Evolutionary conservation across 2,329 filamentous ascomycete genomes (phyloP).

Genomic region (Colletotrichum sp.): DNA sequence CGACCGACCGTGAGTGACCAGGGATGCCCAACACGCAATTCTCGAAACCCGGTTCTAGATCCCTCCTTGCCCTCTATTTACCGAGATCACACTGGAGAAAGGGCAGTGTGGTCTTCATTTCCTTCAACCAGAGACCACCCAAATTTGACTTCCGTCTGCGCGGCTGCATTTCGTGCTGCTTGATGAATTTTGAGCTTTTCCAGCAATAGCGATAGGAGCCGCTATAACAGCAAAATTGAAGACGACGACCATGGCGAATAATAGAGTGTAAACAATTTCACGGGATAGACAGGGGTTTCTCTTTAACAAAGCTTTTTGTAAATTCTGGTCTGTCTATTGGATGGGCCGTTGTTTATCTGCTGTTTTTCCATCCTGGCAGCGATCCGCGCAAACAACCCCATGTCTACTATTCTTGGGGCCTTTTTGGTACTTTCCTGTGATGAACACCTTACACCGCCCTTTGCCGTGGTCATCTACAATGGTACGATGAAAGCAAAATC

Average conservation of each 20-base stretch:
- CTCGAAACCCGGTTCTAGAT: neutral
- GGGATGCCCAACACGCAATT: neutral
- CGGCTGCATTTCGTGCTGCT: neutral
- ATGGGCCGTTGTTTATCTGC: neutral
- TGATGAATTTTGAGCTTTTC: neutral
- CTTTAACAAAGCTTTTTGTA: neutral
- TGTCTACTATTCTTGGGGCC: neutral
- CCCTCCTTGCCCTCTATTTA: neutral
- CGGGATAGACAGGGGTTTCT: neutral
- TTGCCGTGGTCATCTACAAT: neutral
- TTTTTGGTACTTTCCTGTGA: neutral
- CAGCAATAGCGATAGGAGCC: neutral
- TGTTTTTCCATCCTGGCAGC: neutral
- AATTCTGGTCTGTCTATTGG: neutral
- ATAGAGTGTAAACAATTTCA: neutral
- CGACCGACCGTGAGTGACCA: neutral
- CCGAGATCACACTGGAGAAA: neutral
- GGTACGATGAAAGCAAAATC: neutral
- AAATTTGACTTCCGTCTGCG: neutral
- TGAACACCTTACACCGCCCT: neutral
- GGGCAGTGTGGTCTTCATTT: neutral
- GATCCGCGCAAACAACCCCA: neutral
- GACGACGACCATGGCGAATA: rapidly evolving
- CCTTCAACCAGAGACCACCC: neutral
- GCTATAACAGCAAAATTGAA: neutral